A percentile compares a stretch with the other conserved stretches of the same genome.
phyloP scores from a whole-genome alignment of 1,139 yeast species.

The Yamadazyma dendronema region DNA sequence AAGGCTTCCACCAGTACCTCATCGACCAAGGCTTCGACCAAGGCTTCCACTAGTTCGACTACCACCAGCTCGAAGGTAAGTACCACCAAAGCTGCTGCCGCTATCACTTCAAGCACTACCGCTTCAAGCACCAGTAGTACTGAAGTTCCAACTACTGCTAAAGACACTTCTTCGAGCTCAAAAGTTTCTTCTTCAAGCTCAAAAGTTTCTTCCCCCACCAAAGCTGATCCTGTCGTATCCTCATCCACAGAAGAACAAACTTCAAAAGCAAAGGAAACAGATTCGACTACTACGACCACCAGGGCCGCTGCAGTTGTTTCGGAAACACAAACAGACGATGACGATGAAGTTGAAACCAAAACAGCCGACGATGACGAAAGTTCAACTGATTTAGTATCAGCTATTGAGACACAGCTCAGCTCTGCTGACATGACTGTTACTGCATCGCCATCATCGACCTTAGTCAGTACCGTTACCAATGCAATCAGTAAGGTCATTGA shows the following conservation, averaged over 20 bases:
- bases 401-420: not conserved
- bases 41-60: not conserved
- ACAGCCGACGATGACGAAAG: not conserved
- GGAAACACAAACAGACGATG: too few species aligned
- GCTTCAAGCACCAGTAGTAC: conserved; percentile 2
- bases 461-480: conserved; percentile 1
- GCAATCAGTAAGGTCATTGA: conserved; percentile 3
- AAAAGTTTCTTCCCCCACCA: too few species aligned
- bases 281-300: too few species aligned
- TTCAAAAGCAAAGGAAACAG: too few species aligned
- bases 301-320: not conserved
- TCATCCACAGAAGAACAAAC: too few species aligned
- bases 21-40: not conserved
- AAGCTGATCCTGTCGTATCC: too few species aligned
- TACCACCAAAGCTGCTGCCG: conserved; percentile 1
- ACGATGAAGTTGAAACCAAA: not conserved
- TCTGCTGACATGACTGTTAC: not conserved
- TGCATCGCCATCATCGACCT: not conserved
- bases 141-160: not conserved
- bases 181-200: too few species aligned
- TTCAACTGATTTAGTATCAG: not conserved
- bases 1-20: not conserved
- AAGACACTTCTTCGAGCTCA: not conserved
- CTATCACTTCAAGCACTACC: not conserved
- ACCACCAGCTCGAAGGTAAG: too few species aligned